phyloP scores from a whole-genome alignment of 2,329 filamentous ascomycete species.

The Ophiocordyceps camponoti-floridani region DNA sequence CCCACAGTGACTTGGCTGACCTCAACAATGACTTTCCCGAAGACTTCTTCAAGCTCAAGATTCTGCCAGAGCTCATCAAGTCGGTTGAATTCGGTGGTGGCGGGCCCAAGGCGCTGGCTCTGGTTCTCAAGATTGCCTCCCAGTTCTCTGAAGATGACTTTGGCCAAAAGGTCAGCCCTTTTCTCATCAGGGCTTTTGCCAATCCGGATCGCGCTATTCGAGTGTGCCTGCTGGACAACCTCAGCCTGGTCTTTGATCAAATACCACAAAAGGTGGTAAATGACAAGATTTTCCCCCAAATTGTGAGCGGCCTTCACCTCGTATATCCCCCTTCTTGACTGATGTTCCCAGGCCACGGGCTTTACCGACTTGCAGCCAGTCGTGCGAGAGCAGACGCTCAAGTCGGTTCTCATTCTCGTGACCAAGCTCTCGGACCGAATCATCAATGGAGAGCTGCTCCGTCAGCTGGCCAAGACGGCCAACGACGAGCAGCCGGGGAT shows the following conservation, averaged over 20 bases:
- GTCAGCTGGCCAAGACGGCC: slow-evolving; percentile 82
- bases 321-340: neutral
- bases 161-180: slow-evolving; percentile 64
- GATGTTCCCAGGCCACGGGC: slow-evolving; percentile 52
- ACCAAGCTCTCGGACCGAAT: slow-evolving; percentile 80
- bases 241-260: slow-evolving; percentile 82
- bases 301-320: slow-evolving; percentile 33
- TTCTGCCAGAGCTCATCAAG: slow-evolving; percentile 88
- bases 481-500: slow-evolving; percentile 97
- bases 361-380: slow-evolving; percentile 86
- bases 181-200: slow-evolving; percentile 70
- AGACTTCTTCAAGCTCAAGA: slow-evolving; percentile 95
- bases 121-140: slow-evolving; percentile 78
- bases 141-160: slow-evolving; percentile 87
- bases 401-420: slow-evolving; percentile 77
- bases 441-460: slow-evolving; percentile 83
- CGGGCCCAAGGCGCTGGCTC: slow-evolving; percentile 72
- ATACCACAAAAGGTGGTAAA: slow-evolving; percentile 78
- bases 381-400: slow-evolving; percentile 88
- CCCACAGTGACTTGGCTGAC: slow-evolving; percentile 53
- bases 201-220: slow-evolving; percentile 86
- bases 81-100: slow-evolving; percentile 97
- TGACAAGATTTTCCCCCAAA: slow-evolving; percentile 89
- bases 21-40: slow-evolving; percentile 90
- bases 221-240: slow-evolving; percentile 75